Percentiles rank a stretch among this genome's conserved stretches.
These are phyloP conservation scores for Exserohilum turcica DNA, from an alignment of 2,329 filamentous ascomycete genomes.

Conservation along the genomic window DNA sequence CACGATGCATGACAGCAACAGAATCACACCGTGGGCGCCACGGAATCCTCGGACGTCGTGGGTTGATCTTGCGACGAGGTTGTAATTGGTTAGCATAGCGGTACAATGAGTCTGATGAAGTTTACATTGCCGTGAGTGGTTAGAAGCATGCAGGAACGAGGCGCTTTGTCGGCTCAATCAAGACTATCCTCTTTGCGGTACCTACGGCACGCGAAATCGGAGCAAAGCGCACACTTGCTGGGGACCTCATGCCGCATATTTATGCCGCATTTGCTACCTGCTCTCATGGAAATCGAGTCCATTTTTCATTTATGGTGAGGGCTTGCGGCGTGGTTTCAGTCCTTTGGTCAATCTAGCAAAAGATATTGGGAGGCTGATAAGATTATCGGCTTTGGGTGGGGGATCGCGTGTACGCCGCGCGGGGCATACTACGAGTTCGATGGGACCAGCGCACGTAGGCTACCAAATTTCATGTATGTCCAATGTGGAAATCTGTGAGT, in stretches of 20 bases:
- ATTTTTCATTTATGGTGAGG: background rate
- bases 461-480: background rate
- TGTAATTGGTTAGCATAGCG: constrained; percentile 5
- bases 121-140: constrained; percentile 16
- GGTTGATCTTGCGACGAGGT: background rate
- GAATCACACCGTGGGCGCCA: constrained; percentile 1
- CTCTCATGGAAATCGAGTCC: background rate
- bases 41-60: constrained; percentile 2
- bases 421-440: background rate
- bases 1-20: constrained; percentile 2
- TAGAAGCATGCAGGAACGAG: constrained; percentile 16
- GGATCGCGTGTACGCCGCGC: background rate
- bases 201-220: background rate
- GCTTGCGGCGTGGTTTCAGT: background rate
- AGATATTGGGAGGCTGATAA: background rate
- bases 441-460: background rate
- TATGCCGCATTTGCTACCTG: background rate
- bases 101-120: constrained; percentile 17
- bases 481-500: background rate
- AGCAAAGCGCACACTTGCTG: constrained; percentile 1
- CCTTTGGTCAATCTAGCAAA: no score
- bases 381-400: background rate
- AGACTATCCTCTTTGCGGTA: constrained; percentile 3
- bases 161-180: constrained; percentile 6
- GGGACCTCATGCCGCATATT: background rate